Evolutionary conservation across 148 eudicot genomes (phyloP), one percentile per base, ranked within the genome.

Genomic region (Rhododendron molle): DNA sequence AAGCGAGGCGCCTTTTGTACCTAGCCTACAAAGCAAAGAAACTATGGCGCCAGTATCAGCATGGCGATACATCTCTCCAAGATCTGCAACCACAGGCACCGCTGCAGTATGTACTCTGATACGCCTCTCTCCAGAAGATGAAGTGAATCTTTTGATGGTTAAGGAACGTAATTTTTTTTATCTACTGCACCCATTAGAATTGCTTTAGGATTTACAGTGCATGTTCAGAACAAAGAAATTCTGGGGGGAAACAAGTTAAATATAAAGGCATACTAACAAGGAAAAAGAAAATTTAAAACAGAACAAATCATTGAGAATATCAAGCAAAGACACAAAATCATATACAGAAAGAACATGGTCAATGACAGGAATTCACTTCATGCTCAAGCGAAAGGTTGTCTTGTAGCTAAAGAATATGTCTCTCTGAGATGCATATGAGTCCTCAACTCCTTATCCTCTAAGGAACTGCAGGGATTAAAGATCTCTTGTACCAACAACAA

Each of bases 71-170:
- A 97, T 95, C 85, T 97, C 99, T 87, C 95, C 95, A 4, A 97
- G 89, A 85, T 97, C 98, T 82, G 94, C 44, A 86, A 94, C 99
- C 86, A 97, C 98, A 69, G 99, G 98, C 81, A 94, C 98, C 32
- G 95, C 98, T 32, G 99, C 96, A 30, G 99, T 97, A 89, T 95
- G 99, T 76, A 97, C 98, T 88, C 99, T 93, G 83, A 97, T 95
- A 82, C 99, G 98, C 87, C 99, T 93, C 93, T 97, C 99, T 90
- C 99, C 99, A 87, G 95, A 97, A 89, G 99, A 97, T 65, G 99
- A 94, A 38, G 99, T 97, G 84, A 93, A 97, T 89, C 99, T 97
- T 85, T 83, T 71, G 82, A 76, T 67, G 58, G 91, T 94, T 88
- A 94, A 91, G 93, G 89, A 88, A 87, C 76, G 20, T 43, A 69